phyloP scores from a whole-genome alignment of 2,329 filamentous ascomycete species.

The Biscogniauxia sp. region DNA sequence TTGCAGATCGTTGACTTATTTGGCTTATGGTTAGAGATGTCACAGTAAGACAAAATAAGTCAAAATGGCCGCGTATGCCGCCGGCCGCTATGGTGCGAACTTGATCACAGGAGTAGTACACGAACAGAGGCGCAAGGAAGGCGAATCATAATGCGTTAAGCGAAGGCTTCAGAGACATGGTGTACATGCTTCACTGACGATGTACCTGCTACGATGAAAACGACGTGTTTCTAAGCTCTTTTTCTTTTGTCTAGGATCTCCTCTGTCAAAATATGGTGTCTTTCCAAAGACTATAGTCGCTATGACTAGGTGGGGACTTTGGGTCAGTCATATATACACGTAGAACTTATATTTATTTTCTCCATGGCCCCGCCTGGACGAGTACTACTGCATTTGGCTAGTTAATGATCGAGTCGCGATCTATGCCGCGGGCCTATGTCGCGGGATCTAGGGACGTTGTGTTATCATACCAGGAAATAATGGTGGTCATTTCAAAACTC shows the following conservation, averaged over 20 bases:
- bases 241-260: slow-evolving; percentile 8
- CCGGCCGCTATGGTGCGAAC: slow-evolving; percentile 20
- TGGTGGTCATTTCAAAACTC: too few species aligned
- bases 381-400: slow-evolving; percentile 11
- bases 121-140: too few species aligned
- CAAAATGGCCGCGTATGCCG: slow-evolving; percentile 22
- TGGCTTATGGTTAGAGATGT: slow-evolving; percentile 4
- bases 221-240: slow-evolving; percentile 2
- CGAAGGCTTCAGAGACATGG: slow-evolving; percentile 7
- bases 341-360: slow-evolving; percentile 17
- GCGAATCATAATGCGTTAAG: neutral
- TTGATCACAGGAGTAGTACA: neutral
- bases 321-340: slow-evolving; percentile 5
- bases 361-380: slow-evolving; percentile 14
- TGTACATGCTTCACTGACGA: slow-evolving; percentile 11
- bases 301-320: too few species aligned
- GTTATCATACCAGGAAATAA: neutral
- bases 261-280: neutral
- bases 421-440: slow-evolving; percentile 2
- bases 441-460: neutral
- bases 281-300: neutral
- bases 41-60: slow-evolving; percentile 3
- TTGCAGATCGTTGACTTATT: slow-evolving; percentile 20
- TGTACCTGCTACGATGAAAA: slow-evolving; percentile 20
- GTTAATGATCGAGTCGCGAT: slow-evolving; percentile 1